Conservation (phyloP, 2,329 filamentous ascomycete genomes). For the Beauveria sp. region DNA sequence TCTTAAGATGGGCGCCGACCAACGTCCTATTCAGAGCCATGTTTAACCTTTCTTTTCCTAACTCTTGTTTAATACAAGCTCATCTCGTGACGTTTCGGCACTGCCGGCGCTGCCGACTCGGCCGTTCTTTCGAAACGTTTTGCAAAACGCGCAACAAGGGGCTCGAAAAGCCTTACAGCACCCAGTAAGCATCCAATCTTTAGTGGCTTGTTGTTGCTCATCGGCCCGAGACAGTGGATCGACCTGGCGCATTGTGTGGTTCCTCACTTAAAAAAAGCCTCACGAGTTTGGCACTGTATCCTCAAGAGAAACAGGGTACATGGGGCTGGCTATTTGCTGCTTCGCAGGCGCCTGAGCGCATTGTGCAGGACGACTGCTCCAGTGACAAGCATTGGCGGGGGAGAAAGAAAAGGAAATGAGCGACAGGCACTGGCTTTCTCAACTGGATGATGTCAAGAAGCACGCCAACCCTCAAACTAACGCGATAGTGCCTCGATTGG, state of each 20-base stretch:
- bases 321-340: neutral
- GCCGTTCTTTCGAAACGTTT: neutral
- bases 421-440: neutral
- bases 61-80: neutral
- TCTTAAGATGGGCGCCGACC: too few relatives aligned
- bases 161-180: neutral
- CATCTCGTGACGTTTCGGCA: too few relatives aligned
- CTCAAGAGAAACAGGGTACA: neutral
- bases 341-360: neutral
- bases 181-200: conserved; percentile 4
- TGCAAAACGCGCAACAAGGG: neutral
- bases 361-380: neutral
- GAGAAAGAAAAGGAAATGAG: neutral
- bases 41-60: too few relatives aligned
- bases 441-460: neutral
- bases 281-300: neutral
- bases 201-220: neutral
- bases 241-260: conserved; percentile 5
- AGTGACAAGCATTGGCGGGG: neutral
- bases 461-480: neutral
- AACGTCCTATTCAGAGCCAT: neutral
- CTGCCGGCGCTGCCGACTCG: neutral
- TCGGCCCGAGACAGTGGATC: conserved; percentile 10
- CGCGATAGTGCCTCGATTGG: neutral
- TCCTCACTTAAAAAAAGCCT: conserved; percentile 1